These are phyloP conservation scores for Talaromyces sp. DNA, from an alignment of 2,329 filamentous ascomycete species.

Conservation along the genomic window DNA sequence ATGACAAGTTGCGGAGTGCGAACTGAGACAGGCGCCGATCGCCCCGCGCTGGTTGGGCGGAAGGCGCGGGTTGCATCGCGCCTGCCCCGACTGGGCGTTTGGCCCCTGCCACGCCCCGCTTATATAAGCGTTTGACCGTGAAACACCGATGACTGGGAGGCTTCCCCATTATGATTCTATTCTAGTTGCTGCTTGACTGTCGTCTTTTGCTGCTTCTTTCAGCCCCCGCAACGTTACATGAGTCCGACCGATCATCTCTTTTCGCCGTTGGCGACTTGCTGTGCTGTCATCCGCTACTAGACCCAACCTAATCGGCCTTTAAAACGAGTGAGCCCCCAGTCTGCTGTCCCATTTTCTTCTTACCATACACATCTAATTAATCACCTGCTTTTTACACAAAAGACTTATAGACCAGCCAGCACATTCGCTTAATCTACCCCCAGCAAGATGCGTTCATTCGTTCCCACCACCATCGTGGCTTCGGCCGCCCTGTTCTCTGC, in stretches of 20 bases:
- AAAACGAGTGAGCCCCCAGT: not conserved
- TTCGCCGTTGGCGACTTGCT: not conserved
- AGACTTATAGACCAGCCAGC: not conserved
- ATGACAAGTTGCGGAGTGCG: no score
- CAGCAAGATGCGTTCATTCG: constrained; percentile 7
- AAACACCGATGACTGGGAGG: not conserved
- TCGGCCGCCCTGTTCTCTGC: constrained; percentile 8
- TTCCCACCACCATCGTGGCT: constrained; percentile 7
- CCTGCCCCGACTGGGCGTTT: not conserved
- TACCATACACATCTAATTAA: constrained; percentile 1
- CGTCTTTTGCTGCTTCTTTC: not conserved
- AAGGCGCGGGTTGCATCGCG: not conserved
- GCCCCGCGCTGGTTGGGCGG: not conserved
- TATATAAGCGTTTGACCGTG: not conserved
- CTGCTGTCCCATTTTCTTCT: not conserved
- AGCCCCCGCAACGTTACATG: not conserved
- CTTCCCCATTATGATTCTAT: no score
- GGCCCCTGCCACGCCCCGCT: not conserved
- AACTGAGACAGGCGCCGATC: not conserved
- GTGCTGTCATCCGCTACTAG: not conserved
- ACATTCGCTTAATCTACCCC: not conserved
- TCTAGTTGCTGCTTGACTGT: no score
- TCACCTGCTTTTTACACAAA: not conserved
- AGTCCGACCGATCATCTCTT: not conserved
- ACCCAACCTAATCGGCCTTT: not conserved